A percentile compares a stretch with the other conserved stretches of the same genome.
Evolutionary conservation across 768 basidiomycete species (phyloP).

Genomic region (Suillus variegatus): DNA sequence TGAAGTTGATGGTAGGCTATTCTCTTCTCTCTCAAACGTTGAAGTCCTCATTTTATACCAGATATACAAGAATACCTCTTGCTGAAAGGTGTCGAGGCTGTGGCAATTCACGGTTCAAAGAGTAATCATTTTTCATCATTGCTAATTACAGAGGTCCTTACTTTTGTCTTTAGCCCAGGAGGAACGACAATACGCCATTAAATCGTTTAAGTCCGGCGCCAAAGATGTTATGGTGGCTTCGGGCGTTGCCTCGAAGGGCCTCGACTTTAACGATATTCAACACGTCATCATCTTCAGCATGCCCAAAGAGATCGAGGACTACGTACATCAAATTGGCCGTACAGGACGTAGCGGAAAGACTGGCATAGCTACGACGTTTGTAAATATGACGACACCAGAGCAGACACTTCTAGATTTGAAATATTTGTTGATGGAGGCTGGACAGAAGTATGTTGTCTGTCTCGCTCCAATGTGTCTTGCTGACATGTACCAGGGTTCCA

Average conservation of each 20-base stretch:
- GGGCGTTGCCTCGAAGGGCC: slow-evolving; percentile 94
- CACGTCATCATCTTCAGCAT: slow-evolving; percentile 99
- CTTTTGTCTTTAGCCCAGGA: slow-evolving; percentile 71
- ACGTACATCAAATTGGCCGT: slow-evolving; percentile 98
- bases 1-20: slow-evolving; percentile 89
- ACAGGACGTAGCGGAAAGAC: slow-evolving; percentile 98
- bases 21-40: background rate
- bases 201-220: slow-evolving; percentile 93
- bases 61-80: slow-evolving; percentile 98
- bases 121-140: slow-evolving; percentile 43
- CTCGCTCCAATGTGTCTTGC: slow-evolving; percentile 9
- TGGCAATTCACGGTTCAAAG: slow-evolving; percentile 98
- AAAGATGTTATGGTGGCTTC: slow-evolving; percentile 99
- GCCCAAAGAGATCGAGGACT: slow-evolving; percentile 99
- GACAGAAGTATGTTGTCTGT: slow-evolving; percentile 79
- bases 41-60: slow-evolving; percentile 30
- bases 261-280: slow-evolving; percentile 98
- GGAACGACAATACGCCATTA: slow-evolving; percentile 98
- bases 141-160: slow-evolving; percentile 5
- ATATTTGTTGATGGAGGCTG: slow-evolving; percentile 94
- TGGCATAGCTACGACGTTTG: slow-evolving; percentile 97
- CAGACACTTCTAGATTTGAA: slow-evolving; percentile 97
- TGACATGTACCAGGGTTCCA: slow-evolving; percentile 65
- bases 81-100: slow-evolving; percentile 96
- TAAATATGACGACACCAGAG: slow-evolving; percentile 96